Evolutionary conservation across 371 early-diverging fungal species (phyloP), one percentile per base, ranked within the genome.

Genomic region (Haplosporangium sp.): DNA sequence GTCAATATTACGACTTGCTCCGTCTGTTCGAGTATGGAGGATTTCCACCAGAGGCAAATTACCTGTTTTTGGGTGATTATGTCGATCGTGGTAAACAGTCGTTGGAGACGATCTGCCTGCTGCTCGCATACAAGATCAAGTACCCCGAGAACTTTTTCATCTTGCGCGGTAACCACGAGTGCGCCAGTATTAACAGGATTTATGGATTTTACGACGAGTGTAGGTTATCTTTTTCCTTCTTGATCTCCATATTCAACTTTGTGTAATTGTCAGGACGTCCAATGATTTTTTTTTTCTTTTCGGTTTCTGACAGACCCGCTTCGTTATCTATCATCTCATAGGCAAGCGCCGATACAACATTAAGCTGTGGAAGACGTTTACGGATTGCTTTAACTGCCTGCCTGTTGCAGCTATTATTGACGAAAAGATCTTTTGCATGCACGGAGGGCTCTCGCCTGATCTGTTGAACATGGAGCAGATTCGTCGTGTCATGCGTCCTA

Each of bases 151-250:
- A 95, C 88, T 96, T 98, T 69, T 97, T 97, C 81, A 83, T 98
- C 53, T 76, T 98, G 56, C 89, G 99, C 51, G 99, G 99, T 16
- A 99, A 99, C 86, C 99, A 99, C 82, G 99, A 99, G 85, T 94
- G 94, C 72, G 95, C 96, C 16, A 93, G 90, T 61, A 94, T 98
- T 42, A 99, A 96, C 81, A 88, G 95, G 81, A 96, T 98, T 65
- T 99, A 99, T 76, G 99, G 99, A 16, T 99, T 99, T 83, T 99
- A 97, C 76, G 99, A 98, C 79, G 99, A 99, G 89, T 98, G 99
- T 91, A 90, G 92, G 93, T 92, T 8, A 9, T 45, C 21, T 37
- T 23, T 58, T 43, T 67, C 9, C 41, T 36, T 20, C n/a, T 40
- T 21, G 10, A 50, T 46, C n/a, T 42, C 37, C 18, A 36, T 51